Evolutionary conservation across 2,329 filamentous ascomycete genomes (phyloP).

Genomic region (Metarhizium guizhouense): DNA sequence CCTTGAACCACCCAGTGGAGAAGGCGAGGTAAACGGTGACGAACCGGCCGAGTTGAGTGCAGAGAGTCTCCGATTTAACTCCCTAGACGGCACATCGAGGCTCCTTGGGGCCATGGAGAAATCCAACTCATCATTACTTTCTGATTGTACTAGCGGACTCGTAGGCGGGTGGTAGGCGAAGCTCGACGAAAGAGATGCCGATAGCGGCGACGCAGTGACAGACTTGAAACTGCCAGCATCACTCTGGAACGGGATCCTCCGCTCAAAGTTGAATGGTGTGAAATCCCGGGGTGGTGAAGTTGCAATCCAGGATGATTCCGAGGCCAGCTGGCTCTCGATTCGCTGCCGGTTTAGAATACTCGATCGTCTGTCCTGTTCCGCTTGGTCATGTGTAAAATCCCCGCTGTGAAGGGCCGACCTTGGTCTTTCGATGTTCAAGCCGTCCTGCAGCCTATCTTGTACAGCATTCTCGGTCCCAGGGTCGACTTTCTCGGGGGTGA

Average conservation of each 20-base stretch:
- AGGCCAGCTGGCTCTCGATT: neutral
- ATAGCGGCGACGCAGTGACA: constrained; percentile 47
- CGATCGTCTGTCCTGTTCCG: constrained; percentile 9
- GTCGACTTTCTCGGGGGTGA: constrained; percentile 35
- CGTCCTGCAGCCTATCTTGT: constrained; percentile 39
- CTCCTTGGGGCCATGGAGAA: constrained; percentile 44
- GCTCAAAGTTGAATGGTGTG: constrained; percentile 35
- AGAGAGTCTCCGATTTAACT: constrained; percentile 48
- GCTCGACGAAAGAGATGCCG: constrained; percentile 65
- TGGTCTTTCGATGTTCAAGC: constrained; percentile 67
- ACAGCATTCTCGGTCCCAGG: constrained; percentile 14
- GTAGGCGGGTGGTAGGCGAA: constrained; percentile 85
- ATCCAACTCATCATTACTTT: constrained; percentile 68
- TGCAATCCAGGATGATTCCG: constrained; percentile 34
- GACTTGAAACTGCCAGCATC: constrained; percentile 30
- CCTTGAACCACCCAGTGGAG: constrained; percentile 18
- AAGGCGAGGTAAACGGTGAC: constrained; percentile 32
- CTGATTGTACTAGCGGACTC: constrained; percentile 82
- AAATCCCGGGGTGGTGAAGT: constrained; percentile 49
- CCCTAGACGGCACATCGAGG: constrained; percentile 36
- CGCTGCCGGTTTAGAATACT: constrained; percentile 1
- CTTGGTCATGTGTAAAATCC: constrained; percentile 46
- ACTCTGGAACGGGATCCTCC: constrained; percentile 19
- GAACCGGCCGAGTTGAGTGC: constrained; percentile 59
- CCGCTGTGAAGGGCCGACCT: constrained; percentile 65